Evolutionary conservation across 192 early-diverging fungal species (phyloP), one percentile per base, ranked within the genome.

Genomic region (Jimgerdemannia lactiflua): DNA sequence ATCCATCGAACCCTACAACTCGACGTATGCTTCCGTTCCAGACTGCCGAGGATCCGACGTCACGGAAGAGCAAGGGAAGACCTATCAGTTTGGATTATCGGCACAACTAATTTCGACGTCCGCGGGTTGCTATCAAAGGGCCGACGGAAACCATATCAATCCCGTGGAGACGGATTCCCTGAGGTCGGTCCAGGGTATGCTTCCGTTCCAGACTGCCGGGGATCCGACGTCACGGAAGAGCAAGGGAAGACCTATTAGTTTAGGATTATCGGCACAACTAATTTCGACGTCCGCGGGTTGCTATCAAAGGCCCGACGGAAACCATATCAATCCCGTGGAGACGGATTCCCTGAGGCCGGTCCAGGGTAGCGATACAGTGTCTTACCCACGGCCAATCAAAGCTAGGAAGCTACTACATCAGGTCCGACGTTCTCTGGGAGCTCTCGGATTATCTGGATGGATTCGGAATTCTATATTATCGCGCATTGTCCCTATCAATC

Each of bases 331-430:
- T 19, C 84, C 81, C 3, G 77, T 83, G 44, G 43, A 69, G 17
- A 74, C 80, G 8, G 72, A 86, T 70, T 70, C 20, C 4, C 87
- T 14, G 69, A 80, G 19, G n/a, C n/a, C n/a, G n/a, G n/a, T n/a
- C n/a, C n/a, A n/a, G 82, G 79, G 19, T 83, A 88, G 66, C 65
- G 87, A 42, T 87, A 85, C 71, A 84, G 83, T 67, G 82, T 84
- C 3, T 42, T 86, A 4, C 69, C 87, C 18, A 69, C 67, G 39
- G 73, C 85, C 4, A 43, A 80, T 20, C 39, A 84, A 9, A 0
- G 44, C 73, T 2, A 29, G 43, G 49, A 6, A 59, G 14, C 49
- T 59, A 59, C 14, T 59, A 59, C 49, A 1, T 59, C 14, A 59
- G 49, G 14, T 6, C 49, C 8, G 49, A 59, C 14, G 8, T 14